A percentile compares a stretch with the other conserved stretches of the same genome.
Evolutionary conservation across 164 flowering plant species (phyloP).

Genomic region (Vitis cinerea): DNA sequence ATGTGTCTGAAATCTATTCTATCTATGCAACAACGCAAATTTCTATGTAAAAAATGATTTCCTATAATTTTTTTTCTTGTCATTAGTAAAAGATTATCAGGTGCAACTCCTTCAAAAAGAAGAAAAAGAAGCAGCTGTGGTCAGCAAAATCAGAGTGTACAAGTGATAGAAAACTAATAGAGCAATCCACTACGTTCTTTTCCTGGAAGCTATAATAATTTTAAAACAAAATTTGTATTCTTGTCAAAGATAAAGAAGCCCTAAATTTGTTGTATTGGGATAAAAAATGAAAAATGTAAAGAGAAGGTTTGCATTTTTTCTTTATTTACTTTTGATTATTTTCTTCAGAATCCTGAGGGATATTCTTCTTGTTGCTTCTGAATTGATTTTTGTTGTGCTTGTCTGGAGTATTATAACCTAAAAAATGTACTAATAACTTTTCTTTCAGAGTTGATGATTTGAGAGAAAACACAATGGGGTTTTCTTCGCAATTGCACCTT

Average conservation of each 20-base stretch:
- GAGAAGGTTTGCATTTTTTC: not conserved
- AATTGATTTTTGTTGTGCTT: not conserved
- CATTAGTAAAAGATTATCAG: too few relatives aligned
- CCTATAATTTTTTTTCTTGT: too few relatives aligned
- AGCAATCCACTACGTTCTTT: too few relatives aligned
- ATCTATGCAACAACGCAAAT: too few relatives aligned
- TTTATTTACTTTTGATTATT: conserved; percentile 1
- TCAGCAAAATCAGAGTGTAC: too few relatives aligned
- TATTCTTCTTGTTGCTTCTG: not conserved
- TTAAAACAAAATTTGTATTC: not conserved
- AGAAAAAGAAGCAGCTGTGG: too few relatives aligned
- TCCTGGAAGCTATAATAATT: too few relatives aligned
- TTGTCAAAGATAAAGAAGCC: not conserved
- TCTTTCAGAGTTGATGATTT: conserved; percentile 33
- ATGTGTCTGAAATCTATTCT: too few relatives aligned
- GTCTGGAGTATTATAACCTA: conserved; percentile 1
- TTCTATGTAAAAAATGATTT: too few relatives aligned
- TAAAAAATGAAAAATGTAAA: not conserved
- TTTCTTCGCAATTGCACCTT: conserved; percentile 80
- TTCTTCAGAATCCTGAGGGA: not conserved
- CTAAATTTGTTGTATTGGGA: not conserved
- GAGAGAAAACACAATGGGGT: conserved; percentile 51
- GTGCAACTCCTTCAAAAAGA: too few relatives aligned
- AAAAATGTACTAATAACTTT: not conserved
- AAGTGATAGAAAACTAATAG: too few relatives aligned